A percentile compares a stretch with the other conserved stretches of the same genome.
Conservation (phyloP, 2,329 filamentous ascomycete species). For the Aspergillus sp. region DNA sequence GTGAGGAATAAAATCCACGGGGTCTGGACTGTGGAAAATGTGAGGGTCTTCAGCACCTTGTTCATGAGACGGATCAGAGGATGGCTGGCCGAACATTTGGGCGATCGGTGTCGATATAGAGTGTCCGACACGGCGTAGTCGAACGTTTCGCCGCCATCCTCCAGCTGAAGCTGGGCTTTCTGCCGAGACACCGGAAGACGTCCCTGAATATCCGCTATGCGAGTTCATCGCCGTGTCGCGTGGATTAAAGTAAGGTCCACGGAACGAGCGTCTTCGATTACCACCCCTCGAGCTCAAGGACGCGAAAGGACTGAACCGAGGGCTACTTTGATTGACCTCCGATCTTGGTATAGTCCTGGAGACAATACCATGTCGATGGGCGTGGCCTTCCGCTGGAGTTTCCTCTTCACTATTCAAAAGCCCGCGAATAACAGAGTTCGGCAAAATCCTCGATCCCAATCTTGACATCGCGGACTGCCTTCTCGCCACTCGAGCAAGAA, state of each 20-base stretch:
- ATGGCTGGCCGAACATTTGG: slow-evolving; percentile 44
- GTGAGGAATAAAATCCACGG: slow-evolving; percentile 37
- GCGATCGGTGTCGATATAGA: slow-evolving; percentile 46
- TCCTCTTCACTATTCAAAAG: slow-evolving; percentile 48
- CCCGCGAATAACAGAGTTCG: slow-evolving; percentile 46
- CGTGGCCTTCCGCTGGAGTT: slow-evolving; percentile 45
- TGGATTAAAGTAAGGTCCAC: slow-evolving; percentile 41
- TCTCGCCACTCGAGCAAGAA: slow-evolving; percentile 37
- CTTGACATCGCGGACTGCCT: slow-evolving; percentile 50
- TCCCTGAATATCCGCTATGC: slow-evolving; percentile 28
- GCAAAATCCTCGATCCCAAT: slow-evolving; percentile 48
- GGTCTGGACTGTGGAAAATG: slow-evolving; percentile 29
- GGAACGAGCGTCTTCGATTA: slow-evolving; percentile 39
- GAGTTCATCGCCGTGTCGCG: slow-evolving; percentile 34
- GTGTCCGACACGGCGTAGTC: slow-evolving; percentile 44
- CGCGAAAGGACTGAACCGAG: slow-evolving; percentile 43
- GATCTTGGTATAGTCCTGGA: slow-evolving; percentile 38
- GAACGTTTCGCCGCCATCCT: slow-evolving; percentile 40
- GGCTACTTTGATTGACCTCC: slow-evolving; percentile 32
- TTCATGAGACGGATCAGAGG: slow-evolving; percentile 22
- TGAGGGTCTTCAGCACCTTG: slow-evolving; percentile 28
- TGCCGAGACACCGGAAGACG: slow-evolving; percentile 26
- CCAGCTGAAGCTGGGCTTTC: slow-evolving; percentile 28
- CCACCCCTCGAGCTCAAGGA: slow-evolving; percentile 41
- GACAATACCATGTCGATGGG: slow-evolving; percentile 44